These are phyloP conservation scores for Xerocomellus amylosporus DNA, from an alignment of 768 basidiomycete species.

Conservation along the genomic window DNA sequence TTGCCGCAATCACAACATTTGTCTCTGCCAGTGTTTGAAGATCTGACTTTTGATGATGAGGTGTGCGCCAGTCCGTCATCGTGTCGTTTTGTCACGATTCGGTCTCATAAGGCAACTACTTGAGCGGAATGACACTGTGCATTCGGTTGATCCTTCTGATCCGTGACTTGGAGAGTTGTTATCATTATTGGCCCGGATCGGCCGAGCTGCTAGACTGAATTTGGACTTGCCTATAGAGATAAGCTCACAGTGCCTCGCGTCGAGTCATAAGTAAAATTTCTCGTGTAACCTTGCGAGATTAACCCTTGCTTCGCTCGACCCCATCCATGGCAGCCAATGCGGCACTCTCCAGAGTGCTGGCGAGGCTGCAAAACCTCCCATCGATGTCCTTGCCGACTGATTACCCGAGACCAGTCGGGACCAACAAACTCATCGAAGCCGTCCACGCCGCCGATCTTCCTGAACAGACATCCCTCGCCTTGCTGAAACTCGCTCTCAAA, in stretches of 20 bases:
- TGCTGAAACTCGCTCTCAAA: constrained; percentile 80
- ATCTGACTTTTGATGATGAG: too few species aligned
- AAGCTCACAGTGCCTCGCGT: not conserved
- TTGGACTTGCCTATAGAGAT: not conserved
- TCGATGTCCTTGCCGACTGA: constrained; percentile 93
- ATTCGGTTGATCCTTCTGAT: too few species aligned
- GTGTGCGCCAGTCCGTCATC: too few species aligned
- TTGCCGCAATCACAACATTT: too few species aligned
- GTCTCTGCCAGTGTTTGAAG: too few species aligned
- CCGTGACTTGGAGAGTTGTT: too few species aligned
- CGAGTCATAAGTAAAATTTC: constrained; percentile 10
- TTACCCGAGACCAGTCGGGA: constrained; percentile 79
- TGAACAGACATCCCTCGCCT: constrained; percentile 67
- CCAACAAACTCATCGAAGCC: constrained; percentile 81
- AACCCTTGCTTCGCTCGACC: not conserved
- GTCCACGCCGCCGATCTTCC: constrained; percentile 70
- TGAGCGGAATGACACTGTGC: too few species aligned
- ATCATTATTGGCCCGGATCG: too few species aligned
- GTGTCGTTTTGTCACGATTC: too few species aligned
- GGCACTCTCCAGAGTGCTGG: constrained; percentile 51
- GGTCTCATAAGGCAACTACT: too few species aligned
- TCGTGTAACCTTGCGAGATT: not conserved
- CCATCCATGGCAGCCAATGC: constrained; percentile 24
- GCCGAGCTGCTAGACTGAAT: too few species aligned
- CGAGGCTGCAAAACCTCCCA: constrained; percentile 76